Base-by-base conservation (phyloP, 2,329 filamentous ascomycete genomes). In the Epichloe brachyelytri region DNA sequence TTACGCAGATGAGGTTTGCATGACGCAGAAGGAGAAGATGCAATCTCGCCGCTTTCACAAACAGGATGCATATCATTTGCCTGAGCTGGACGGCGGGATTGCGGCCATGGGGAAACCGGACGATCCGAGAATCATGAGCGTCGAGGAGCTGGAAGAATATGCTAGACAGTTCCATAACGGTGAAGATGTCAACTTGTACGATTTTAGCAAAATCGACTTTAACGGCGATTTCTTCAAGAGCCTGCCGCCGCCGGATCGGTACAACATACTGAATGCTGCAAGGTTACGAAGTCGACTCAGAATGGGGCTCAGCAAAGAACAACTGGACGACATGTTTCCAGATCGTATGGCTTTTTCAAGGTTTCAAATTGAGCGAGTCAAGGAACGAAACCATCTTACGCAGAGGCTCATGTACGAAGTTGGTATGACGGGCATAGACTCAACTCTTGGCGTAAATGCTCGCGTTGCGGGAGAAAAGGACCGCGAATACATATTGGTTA, bases 161-260 rank as follows among this genome's bases (percentile, higher is more conserved):
- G 91, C 94, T 3, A 77, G 84, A 48, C 90, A 97, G 56, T 97
- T 97, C 61, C 81, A 96, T 60, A 82, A 81, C 54, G 93, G 93
- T 50, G 89, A 97, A 67, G 91, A 97, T 64, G 85, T 97, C 59
- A 83, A 84, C 57, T 68, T 90, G 5, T 97, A 97, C 67, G 91
- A 97, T 68, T 98, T 98, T 63, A 94, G 87, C 63, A 97, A 97
- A 68, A 98, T 98, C 59, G 93, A 98, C 63, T 98, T 97, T 61
- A 86, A 97, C 57, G 88, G 90, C 57, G 82, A 91, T 12, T 98
- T 98, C 68, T 98, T 98, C 70, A 80, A 86, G 64, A 95, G 88
- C 63, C 69, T 98, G 52, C 93, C 94, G 0, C 77, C 89, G 1
- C 84, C 85, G 2, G 93, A 98, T 70, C 81, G 91, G 46, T 98